Evolutionary conservation across 2,329 filamentous ascomycete species (phyloP), one percentile per base, ranked within the genome.

Genomic region (Sclerotinia minor): DNA sequence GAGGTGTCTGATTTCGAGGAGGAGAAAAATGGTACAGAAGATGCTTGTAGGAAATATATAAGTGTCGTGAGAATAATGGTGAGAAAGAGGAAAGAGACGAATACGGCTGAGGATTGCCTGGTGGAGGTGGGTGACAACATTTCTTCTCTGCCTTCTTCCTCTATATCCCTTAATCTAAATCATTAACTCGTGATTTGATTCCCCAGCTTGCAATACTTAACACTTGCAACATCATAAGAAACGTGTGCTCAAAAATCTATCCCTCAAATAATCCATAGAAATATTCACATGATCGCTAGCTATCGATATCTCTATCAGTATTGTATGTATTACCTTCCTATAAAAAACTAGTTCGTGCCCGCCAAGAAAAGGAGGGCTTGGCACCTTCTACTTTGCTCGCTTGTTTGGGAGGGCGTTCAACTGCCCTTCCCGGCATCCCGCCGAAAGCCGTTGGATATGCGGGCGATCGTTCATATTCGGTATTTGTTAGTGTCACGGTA

Each of bases 321-420:
- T 35, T 32, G 52, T 54, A 54, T 5, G 13, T 60, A 2, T 11
- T 6, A 60, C 57, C 57, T 60, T 47, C 57, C 57, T 60, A 60
- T 60, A 17, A n/a, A n/a, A 17, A 19, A 21, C 57, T 60, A 60
- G 57, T 26, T 26, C 26, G 19, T 9, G 2, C 19, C 13, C 8
- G 41, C 57, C 57, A 60, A 60, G 57, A 29, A 26, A 60, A 35
- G 44, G 2, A 35, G 6, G 41, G 5, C 41, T 32, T 60, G 57
- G 57, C 57, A 60, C 19, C 57, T 60, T 60, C 41, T 44, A 26
- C 19, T 60, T 60, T 45, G 13, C 38, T 41, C 38, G 5, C 38
- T 15, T 13, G 50, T 26, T 17, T 29, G 26, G 9, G 32, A 53
- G 26, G 5, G 32, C 11, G 38, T 21, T 32, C 17, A 29, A 29